Evolutionary conservation across 2,329 filamentous ascomycete genomes (phyloP).

Genomic region (Apiospora phragmitis): DNA sequence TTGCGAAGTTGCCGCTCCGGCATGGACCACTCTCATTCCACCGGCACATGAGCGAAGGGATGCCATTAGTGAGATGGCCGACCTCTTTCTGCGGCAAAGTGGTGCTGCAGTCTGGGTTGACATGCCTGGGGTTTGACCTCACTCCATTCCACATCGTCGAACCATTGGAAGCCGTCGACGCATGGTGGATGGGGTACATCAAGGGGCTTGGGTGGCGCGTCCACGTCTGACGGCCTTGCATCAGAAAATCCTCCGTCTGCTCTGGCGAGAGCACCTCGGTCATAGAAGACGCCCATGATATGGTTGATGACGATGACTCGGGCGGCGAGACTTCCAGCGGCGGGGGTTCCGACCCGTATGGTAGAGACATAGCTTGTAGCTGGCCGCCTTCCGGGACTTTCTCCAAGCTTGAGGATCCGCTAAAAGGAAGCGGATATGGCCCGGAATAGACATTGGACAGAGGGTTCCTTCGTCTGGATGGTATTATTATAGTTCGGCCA

Average conservation of each 20-base stretch:
- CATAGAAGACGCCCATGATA: slow-evolving; percentile 27
- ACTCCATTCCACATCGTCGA: neutral
- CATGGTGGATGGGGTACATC: slow-evolving; percentile 10
- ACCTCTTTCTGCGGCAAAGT: neutral
- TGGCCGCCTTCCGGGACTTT: neutral
- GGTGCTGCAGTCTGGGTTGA: neutral
- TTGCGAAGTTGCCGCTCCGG: slow-evolving; percentile 35
- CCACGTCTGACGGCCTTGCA: slow-evolving; percentile 20
- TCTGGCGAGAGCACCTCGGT: slow-evolving; percentile 32
- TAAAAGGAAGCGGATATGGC: neutral
- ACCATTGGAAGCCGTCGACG: slow-evolving; percentile 9
- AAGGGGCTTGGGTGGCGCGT: slow-evolving; percentile 25
- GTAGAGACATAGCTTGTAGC: neutral
- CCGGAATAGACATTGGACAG: neutral
- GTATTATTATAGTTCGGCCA: neutral
- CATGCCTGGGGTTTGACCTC: neutral
- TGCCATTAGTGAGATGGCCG: slow-evolving; percentile 21
- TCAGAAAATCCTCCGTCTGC: slow-evolving; percentile 25
- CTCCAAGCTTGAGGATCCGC: neutral
- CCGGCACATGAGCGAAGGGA: slow-evolving; percentile 37
- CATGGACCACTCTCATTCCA: slow-evolving; percentile 38
- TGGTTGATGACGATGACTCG: neutral
- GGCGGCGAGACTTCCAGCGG: neutral
- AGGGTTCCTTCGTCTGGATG: neutral
- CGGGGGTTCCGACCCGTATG: neutral